Evolutionary conservation across 306 rosid species (phyloP), one percentile per base, ranked within the genome.

Genomic region (Sesbania bispinosa): DNA sequence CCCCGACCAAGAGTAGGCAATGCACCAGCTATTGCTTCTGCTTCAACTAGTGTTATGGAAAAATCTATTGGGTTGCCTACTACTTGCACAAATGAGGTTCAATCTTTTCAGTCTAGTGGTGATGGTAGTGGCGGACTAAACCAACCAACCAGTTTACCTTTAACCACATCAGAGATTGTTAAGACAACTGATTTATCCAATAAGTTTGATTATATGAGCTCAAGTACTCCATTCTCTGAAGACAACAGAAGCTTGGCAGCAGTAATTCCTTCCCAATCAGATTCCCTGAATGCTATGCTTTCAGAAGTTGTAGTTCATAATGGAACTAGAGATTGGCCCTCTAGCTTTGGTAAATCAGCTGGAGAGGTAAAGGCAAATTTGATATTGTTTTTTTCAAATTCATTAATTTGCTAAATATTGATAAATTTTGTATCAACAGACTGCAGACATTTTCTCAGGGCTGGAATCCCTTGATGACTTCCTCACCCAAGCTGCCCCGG

Each of bases 401-500:
- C 63, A 16, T 69, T 69, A 33, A 48, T 47, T 67, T 73, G 18
- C 20, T 41, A 19, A 62, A 33, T 50, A 16, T 27, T 73, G 35
- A 61, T 79, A 21, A 41, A 55, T 80, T 53, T 50, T 32, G 51
- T 39, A 27, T 74, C 39, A 70, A 76, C 83, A 93, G 98, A 78
- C 71, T 74, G 84, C 77, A 10, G 88, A 88, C 75, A 70, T 90
- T 58, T 85, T 80, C 61, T 81, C 79, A 13, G 94, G 77, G 58
- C 76, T 87, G 77, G 92, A 88, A 67, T 82, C 43, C 51, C 85
- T 89, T 67, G 92, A 79, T 73, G 88, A 77, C 77, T 55, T 78
- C 77, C 75, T 71, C 69, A 20, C 80, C 62, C 88, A 84, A 65
- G 67, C 81, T 46, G 51, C 77, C 15, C 46, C 77, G 53, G 81